Conservation (phyloP, 768 basidiomycete species). For the Podaxis rugospora region DNA sequence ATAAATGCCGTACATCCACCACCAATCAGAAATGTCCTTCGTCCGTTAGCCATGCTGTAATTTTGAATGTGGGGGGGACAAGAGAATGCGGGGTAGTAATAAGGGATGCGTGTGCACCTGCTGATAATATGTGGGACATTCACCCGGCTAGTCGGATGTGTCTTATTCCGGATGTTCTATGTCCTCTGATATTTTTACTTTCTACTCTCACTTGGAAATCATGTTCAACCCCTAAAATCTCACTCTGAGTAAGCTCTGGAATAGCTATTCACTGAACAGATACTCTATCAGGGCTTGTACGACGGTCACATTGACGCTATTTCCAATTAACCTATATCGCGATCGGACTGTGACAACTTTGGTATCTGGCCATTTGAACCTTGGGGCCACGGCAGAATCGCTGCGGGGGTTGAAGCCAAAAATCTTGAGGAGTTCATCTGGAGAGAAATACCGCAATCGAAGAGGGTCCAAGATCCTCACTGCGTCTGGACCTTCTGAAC, state of each 20-base stretch:
- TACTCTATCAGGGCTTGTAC: conserved; percentile 59
- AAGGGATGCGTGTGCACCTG: neutral
- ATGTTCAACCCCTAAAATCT: neutral
- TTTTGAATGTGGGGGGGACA: neutral
- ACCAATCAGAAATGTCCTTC: conserved; percentile 62
- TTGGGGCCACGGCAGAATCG: conserved; percentile 3
- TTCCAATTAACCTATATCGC: conserved; percentile 75
- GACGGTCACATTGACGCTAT: conserved; percentile 78
- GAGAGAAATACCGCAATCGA: conserved; percentile 71
- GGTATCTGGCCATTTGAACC: conserved; percentile 59
- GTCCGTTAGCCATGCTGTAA: conserved; percentile 30
- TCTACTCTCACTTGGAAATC: neutral
- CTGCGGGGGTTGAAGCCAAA: conserved; percentile 48
- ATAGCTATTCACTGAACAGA: conserved; percentile 31
- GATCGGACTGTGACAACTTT: conserved; percentile 54
- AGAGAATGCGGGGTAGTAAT: neutral
- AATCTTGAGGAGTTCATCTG: conserved; percentile 64
- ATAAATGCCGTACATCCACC: conserved; percentile 75
- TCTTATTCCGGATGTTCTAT: neutral
- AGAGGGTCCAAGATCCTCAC: conserved; percentile 55
- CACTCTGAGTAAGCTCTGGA: neutral
- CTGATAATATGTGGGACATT: neutral
- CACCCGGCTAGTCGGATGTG: neutral
- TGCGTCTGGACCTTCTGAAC: conserved; percentile 34
- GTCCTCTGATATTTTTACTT: neutral